Evolutionary conservation across 1,284 basidiomycete genomes (phyloP), one percentile per base, ranked within the genome.

Genomic region (Cutaneotrichosporon arboriforme): DNA sequence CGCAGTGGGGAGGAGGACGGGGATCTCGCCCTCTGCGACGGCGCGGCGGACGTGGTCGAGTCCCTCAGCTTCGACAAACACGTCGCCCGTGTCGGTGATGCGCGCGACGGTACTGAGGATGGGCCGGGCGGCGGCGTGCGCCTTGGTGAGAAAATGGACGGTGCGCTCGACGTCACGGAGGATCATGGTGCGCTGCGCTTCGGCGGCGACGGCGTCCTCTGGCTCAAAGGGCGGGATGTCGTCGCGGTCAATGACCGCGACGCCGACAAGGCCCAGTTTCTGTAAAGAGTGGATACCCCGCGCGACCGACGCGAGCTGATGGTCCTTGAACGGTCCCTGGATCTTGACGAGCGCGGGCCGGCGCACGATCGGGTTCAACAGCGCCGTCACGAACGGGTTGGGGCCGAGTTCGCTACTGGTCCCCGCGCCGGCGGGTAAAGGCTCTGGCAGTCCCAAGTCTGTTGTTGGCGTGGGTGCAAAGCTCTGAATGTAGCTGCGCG

Each of bases 321-420:
- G 81, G 73, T 96, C 87, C n/a, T 84, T 89, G 73, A 98, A 98
- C 1, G 96, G 96, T 3, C 94, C 91, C 74, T 98, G 96, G 13
- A 98, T 79, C 75, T 98, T 98, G 69, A 99, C 93, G 9, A 99
- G 83, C 1, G 92, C 92, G 1, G 74, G 69, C 13, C 72, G 80
- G 36, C 67, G 70, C 12, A 69, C 46, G 46, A 90, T 82, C 4
- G 90, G 90, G 68, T 91, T 81, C 21, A 97, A 79, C 52, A 97
- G 86, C n/a, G 86, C 86, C 12, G 84, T 81, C 53, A 91, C 80
- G 57, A 92, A 79, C 2, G 81, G 81, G 62, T 81, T 84, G 66
- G 61, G 59, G n/a, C 58, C 63, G 12, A 40, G 54, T 12, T 43
- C 54, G 1, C 51, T 13, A 5, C 26, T 31, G 26, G n/a, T n/a